A percentile compares a stretch with the other conserved stretches of the same genome.
phyloP scores from a whole-genome alignment of 208 protist species.

The Leishmania tropica region DNA sequence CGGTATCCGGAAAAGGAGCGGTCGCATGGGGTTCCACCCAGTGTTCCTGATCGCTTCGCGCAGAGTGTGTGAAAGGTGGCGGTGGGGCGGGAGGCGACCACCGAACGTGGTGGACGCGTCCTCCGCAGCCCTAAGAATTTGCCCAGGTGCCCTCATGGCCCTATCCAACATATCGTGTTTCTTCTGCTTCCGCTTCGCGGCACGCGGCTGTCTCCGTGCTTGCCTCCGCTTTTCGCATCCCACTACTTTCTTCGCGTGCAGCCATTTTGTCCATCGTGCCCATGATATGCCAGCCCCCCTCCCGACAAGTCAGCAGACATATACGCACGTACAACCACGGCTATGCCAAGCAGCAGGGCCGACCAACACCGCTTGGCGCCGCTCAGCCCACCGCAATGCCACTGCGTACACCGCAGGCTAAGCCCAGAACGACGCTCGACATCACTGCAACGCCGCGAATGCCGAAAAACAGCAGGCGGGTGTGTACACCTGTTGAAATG shows the following conservation, averaged over 20 bases:
- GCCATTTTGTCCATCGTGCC: too few species aligned
- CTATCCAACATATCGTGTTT: too few species aligned
- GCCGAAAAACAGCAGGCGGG: neutral
- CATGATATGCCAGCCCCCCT: neutral
- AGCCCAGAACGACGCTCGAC: neutral
- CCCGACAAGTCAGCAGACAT: neutral
- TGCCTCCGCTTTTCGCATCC: neutral
- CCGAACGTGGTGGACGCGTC: neutral
- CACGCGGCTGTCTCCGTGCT: neutral
- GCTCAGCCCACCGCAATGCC: neutral
- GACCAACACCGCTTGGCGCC: neutral
- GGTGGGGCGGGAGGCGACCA: neutral
- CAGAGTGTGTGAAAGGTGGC: neutral
- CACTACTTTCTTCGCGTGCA: too few species aligned
- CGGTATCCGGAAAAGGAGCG: slow-evolving; percentile 13
- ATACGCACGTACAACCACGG: neutral
- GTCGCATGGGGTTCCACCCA: neutral
- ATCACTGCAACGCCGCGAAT: neutral
- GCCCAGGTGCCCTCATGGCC: neutral
- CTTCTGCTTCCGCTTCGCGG: too few species aligned
- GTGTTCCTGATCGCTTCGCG: slow-evolving; percentile 3
- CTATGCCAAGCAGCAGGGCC: neutral
- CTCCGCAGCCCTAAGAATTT: neutral
- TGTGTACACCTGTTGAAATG: neutral
- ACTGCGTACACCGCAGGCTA: neutral